phyloP scores from a whole-genome alignment of 2,329 filamentous ascomycete species.

The Hypoxylon sp. region DNA sequence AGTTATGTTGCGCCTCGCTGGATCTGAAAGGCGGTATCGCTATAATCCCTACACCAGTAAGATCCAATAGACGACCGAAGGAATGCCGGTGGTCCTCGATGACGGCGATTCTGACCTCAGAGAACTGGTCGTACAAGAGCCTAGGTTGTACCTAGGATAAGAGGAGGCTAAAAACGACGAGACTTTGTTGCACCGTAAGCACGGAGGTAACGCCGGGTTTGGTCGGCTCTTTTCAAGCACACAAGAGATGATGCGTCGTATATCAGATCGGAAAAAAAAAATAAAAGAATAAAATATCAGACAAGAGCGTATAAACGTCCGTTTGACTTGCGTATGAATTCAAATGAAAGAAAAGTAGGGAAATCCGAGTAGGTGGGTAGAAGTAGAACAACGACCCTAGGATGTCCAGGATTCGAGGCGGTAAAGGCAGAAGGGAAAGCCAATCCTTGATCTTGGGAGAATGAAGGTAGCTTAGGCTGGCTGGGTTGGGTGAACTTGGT shows the following conservation, averaged over 20 bases:
- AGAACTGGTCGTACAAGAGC: conserved; percentile 24
- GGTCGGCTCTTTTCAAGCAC: conserved; percentile 37
- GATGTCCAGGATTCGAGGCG: conserved; percentile 27
- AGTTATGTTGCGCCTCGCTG: conserved; percentile 23
- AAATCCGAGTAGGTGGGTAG: conserved; percentile 14
- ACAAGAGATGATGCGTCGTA: conserved; percentile 37
- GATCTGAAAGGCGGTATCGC: conserved; percentile 34
- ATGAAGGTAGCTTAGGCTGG: conserved; percentile 31
- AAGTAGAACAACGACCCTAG: conserved; percentile 18
- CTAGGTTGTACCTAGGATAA: conserved; percentile 18
- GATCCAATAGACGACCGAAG: conserved; percentile 26
- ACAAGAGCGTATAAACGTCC: conserved; percentile 10
- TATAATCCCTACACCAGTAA: conserved; percentile 34
- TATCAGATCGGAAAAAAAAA: conserved; percentile 37
- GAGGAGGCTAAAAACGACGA: conserved; percentile 35
- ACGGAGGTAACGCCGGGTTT: conserved; percentile 38
- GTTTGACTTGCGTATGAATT: neutral
- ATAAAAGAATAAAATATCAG: conserved; percentile 17
- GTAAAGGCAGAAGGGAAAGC: conserved; percentile 26
- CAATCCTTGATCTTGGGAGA: conserved; percentile 16
- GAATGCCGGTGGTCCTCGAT: conserved; percentile 32
- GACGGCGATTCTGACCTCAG: conserved; percentile 36
- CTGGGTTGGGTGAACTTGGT: conserved; percentile 31
- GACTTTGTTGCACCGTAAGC: conserved; percentile 38
- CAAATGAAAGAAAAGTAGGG: neutral